A percentile compares a stretch with the other conserved stretches of the same genome.
These are phyloP conservation scores for Talaromyces atroroseus DNA, from an alignment of 2,329 filamentous ascomycete genomes.

Conservation along the genomic window DNA sequence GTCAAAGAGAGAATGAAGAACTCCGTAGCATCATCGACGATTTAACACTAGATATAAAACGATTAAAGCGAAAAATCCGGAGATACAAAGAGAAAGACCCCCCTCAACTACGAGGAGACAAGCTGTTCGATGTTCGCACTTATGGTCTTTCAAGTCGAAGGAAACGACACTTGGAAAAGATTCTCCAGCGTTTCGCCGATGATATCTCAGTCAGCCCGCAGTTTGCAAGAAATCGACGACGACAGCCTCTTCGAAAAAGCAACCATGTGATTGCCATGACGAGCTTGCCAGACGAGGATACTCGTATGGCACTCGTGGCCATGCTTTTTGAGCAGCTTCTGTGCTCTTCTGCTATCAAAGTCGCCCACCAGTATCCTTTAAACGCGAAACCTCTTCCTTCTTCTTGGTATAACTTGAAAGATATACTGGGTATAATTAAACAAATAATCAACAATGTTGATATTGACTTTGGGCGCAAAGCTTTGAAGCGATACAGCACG, in stretches of 20 bases:
- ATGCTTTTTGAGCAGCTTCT: constrained; percentile 8
- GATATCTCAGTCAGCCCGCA: constrained; percentile 18
- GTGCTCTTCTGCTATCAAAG: neutral
- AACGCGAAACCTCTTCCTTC: neutral
- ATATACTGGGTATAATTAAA: constrained; percentile 76
- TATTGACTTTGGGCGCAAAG: constrained; percentile 66
- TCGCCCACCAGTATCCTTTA: neutral
- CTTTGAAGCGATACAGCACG: constrained; percentile 63
- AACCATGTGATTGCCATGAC: neutral
- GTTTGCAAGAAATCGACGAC: neutral
- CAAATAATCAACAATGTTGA: constrained; percentile 81
- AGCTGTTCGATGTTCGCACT: constrained; percentile 76
- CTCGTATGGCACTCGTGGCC: constrained; percentile 2
- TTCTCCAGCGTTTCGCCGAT: constrained; percentile 58
- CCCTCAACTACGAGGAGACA: constrained; percentile 62
- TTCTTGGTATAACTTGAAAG: constrained; percentile 33
- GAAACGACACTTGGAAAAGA: constrained; percentile 69
- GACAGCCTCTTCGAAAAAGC: neutral
- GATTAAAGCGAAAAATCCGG: constrained; percentile 65
- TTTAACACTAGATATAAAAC: constrained; percentile 76
- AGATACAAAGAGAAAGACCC: constrained; percentile 65
- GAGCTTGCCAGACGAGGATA: neutral
- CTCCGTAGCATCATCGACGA: constrained; percentile 82
- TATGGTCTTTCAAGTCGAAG: constrained; percentile 67
- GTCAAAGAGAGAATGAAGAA: constrained; percentile 63